Base-by-base conservation (phyloP, 352 stramenopile genomes). In the Phytophthora brassicae region DNA sequence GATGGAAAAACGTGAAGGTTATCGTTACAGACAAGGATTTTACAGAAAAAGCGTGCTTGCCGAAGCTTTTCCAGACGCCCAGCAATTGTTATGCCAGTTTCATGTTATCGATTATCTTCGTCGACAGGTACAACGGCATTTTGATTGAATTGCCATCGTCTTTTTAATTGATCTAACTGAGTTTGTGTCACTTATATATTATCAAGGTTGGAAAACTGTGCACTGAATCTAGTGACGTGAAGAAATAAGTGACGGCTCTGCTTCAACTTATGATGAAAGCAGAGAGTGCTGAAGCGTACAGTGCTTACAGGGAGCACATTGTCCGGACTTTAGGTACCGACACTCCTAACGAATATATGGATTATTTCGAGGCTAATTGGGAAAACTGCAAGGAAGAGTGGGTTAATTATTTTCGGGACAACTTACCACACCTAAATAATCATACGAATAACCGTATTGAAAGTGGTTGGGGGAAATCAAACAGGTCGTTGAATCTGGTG, bases 11-110 rank as follows among this genome's bases (percentile, higher is more conserved):
- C 14, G 56, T 66, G 6, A 22, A 31, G 1, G 51, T 57, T 9
- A n/a, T 62, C 0, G 23, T 68, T 12, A 68, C 54, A 2, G 54
- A 64, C 22, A 55, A 64, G 17, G 46, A 55, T 11, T 59, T 64
- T n/a, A 43, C 31, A 11, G 53, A 64, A 41, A 42, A 14, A n/a
- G 17, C n/a, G 35, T 22, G 16, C 17, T 42, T 3, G 35, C 35
- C 4, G 16, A 20, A 0, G 35, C 35, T 4, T 42, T 42, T 42
- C 35, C 35, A 7, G 35, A 56, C 5, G 49, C 49, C 16, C 29
- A 9, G 3, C 49, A 56, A 35, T 3, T 56, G 19, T 35, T 56
- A 16, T 56, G 49, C 17, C 49, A 56, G 19, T 56, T 56, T 31
- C 49, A 56, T 20, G 49, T 47, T 1, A 56, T 56, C 7, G 36